Base-by-base conservation (phyloP, 1,284 basidiomycete genomes). In the Ceratobasidium sp. region DNA sequence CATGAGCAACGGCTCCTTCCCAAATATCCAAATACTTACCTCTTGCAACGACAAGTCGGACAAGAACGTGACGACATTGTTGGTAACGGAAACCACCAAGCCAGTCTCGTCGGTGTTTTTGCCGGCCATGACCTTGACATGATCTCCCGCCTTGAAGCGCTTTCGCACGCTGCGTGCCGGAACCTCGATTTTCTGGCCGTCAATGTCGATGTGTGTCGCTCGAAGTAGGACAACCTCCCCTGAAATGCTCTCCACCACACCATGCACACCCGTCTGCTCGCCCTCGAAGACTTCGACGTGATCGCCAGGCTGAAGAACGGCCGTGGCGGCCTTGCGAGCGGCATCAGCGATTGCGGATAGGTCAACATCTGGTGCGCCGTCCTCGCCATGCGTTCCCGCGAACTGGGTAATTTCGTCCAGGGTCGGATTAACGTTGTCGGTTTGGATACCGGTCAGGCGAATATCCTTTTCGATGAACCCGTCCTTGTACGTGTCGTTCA, bases 381-480 rank as follows among this genome's bases (percentile, higher is more conserved):
- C 82, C 0, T 83, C 82, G 44, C 90, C 90, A 67, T 87, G 57
- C 88, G 87, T 72, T 91, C 89, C 5, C 19, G 91, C 89, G 83
- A 99, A 99, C 76, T 91, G 90, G 0, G 96, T 94, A 81, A 99
- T 96, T 83, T 99, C 97, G 80, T 99, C 97, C 75, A 99, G 86
- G 0, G 96, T 97, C 0, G 97, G 97, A 79, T 97, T 94, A 56
- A 99, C 93, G 79, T 97, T 93, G 79, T 99, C 97, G 59, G 93
- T 85, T 75, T 91, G 89, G 57, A 99, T 85, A 0, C 90, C 90
- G 53, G 87, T 90, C 63, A 97, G 84, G 79, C 94, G 93, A 87
- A 98, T 92, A 81, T 99, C 97, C 84, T 99, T 99, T 85, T 98
- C 94, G 79, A 98, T 91, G 84, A 97, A 98, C 3, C 97, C 98